Evolutionary conservation across 2,329 filamentous ascomycete genomes (phyloP), one percentile per base, ranked within the genome.

Genomic region (Shiraia bambusicola): DNA sequence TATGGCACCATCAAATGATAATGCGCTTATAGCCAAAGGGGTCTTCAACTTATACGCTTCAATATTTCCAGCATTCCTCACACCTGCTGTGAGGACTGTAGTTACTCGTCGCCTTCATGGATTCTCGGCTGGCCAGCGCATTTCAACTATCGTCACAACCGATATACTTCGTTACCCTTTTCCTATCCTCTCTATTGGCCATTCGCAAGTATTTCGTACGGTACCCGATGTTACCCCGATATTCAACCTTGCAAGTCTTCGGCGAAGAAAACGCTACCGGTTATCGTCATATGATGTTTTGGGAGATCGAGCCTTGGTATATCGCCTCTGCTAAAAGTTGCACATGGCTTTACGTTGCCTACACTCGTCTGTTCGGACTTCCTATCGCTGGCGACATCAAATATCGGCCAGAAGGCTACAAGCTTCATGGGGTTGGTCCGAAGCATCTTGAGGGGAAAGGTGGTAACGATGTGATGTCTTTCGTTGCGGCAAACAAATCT

Each of bases 361-460:
- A 43, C 13, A 39, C 13, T n/a, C 32, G 34, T 15, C 36, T 29
- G 6, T 47, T 42, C 22, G 29, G 36, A 12, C 35, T 37, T 4
- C 35, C 31, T 5, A 16, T 45, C 22, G 37, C 45, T 27, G 35
- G 38, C 13, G 38, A 49, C 14, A 19, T 35, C 34, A 45, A 42
- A n/a, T 39, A 34, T 29, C 31, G 38, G 4, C 42, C 42, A 4
- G 38, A 42, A 27, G 38, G 35, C 1, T 42, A 38, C 17, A 45
- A 29, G 29, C 22, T 45, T n/a, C 37, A 45, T 16, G 45, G 37
- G 31, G 38, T 49, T 31, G 41, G 35, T 9, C 46, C 39, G 16
- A 42, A 36, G 32, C 30, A 45, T 34, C 30, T 45, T 2, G 35
- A 42, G 26, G 42, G 43, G 19, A 49, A 42, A 33, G 46, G 46